These are phyloP conservation scores for Apophysomyces elegans DNA, from an alignment of 371 early-diverging fungal species.

Conservation along the genomic window DNA sequence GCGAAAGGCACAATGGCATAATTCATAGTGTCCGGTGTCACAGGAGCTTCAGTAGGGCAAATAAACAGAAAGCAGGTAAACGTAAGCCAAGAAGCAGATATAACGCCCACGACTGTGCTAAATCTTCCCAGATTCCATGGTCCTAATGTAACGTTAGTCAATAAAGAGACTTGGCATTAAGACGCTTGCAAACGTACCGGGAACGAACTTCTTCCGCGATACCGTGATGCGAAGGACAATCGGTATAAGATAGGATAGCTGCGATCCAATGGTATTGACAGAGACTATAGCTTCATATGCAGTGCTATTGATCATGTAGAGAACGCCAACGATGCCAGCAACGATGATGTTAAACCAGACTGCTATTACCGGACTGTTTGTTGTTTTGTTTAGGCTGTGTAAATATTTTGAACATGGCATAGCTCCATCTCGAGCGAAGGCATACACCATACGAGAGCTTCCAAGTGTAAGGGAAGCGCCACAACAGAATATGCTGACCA, in stretches of 20 bases:
- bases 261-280: slow-evolving; percentile 74
- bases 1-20: slow-evolving; percentile 58
- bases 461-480: slow-evolving; percentile 58
- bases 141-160: slow-evolving; percentile 21
- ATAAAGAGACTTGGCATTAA: not conserved
- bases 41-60: slow-evolving; percentile 43
- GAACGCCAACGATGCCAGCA: slow-evolving; percentile 45
- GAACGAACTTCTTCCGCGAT: slow-evolving; percentile 56
- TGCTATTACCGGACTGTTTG: slow-evolving; percentile 48
- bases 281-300: slow-evolving; percentile 73
- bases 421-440: slow-evolving; percentile 77
- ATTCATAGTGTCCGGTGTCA: slow-evolving; percentile 51
- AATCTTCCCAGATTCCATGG: slow-evolving; percentile 50
- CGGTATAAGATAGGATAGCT: slow-evolving; percentile 75
- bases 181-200: slow-evolving; percentile 27
- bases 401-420: slow-evolving; percentile 50
- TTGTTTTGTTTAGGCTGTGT: slow-evolving; percentile 34
- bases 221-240: slow-evolving; percentile 60
- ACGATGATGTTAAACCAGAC: slow-evolving; percentile 53
- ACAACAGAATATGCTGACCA: slow-evolving; percentile 61
- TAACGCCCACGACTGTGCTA: slow-evolving; percentile 41
- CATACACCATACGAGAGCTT: slow-evolving; percentile 76
- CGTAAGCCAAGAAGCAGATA: slow-evolving; percentile 43
- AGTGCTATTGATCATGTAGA: slow-evolving; percentile 49
- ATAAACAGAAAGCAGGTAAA: slow-evolving; percentile 54